Percentiles rank a stretch among this genome's conserved stretches.
Conservation (phyloP, 2,329 filamentous ascomycete species). For the Daldinia sp. region DNA sequence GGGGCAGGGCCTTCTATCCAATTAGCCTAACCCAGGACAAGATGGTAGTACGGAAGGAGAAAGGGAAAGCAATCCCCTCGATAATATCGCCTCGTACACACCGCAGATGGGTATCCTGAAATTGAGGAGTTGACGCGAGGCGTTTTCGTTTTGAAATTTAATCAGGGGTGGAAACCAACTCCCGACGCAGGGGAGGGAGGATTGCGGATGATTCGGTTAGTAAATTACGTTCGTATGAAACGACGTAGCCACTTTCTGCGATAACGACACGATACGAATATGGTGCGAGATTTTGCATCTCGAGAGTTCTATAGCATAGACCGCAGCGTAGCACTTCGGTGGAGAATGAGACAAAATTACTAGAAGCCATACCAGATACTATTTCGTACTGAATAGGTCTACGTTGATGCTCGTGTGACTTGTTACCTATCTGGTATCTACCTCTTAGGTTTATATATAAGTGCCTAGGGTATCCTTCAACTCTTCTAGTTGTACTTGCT, state of each 20-base stretch:
- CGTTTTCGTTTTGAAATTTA: constrained; percentile 9
- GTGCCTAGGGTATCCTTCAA: no score
- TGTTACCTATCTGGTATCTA: background rate
- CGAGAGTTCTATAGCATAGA: constrained; percentile 12
- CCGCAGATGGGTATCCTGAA: constrained; percentile 8
- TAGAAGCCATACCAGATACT: background rate
- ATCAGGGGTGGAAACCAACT: background rate
- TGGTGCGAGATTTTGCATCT: background rate
- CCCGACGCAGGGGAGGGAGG: background rate
- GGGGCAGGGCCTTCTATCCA: background rate
- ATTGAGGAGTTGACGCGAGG: constrained; percentile 8
- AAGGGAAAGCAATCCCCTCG: background rate
- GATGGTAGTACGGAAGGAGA: background rate
- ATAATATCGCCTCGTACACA: background rate
- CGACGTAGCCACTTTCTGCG: constrained; percentile 23
- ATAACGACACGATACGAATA: constrained; percentile 4
- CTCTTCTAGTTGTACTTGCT: no score
- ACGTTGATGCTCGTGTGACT: background rate
- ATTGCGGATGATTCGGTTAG: background rate
- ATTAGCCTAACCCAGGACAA: background rate
- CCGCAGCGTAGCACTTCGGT: constrained; percentile 7
- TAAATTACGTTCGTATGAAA: constrained; percentile 32
- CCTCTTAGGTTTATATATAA: no score
- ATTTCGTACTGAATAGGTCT: background rate
- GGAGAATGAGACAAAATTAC: constrained; percentile 20